Evolutionary conservation across 768 basidiomycete species (phyloP).

Genomic region (Porphyrellus cyaneotinctus): DNA sequence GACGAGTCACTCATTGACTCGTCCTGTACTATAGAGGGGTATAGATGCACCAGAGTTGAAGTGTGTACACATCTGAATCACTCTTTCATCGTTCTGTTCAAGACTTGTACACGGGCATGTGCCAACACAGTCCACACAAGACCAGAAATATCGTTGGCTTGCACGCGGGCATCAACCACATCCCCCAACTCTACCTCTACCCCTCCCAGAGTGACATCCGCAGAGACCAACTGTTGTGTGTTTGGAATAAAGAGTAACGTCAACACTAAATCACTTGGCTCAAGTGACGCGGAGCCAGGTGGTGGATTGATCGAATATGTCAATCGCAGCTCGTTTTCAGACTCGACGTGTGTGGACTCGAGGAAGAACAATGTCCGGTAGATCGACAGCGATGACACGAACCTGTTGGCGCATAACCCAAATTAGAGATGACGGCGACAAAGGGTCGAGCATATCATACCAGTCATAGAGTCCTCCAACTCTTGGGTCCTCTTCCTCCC

Average conservation of each 20-base stretch:
- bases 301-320: constrained; percentile 50
- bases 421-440: constrained; percentile 1
- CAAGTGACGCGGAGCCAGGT: constrained; percentile 18
- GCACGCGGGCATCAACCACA: constrained; percentile 56
- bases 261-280: constrained; percentile 42
- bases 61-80: no score
- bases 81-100: neutral
- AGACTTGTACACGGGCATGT: constrained; percentile 30
- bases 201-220: constrained; percentile 50
- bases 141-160: constrained; percentile 61
- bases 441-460: constrained; percentile 37
- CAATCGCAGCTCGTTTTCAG: constrained; percentile 76
- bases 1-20: no score
- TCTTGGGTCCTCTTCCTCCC: constrained; percentile 62
- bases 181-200: constrained; percentile 55
- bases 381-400: constrained; percentile 59
- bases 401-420: constrained; percentile 43
- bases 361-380: constrained; percentile 63
- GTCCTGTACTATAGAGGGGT: no score
- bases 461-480: constrained; percentile 66
- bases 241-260: constrained; percentile 67
- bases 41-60: no score
- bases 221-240: constrained; percentile 60
- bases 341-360: constrained; percentile 51
- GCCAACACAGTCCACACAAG: constrained; percentile 59